phyloP scores from a whole-genome alignment of 257 asterid species.

The Salvia miltiorrhiza region DNA sequence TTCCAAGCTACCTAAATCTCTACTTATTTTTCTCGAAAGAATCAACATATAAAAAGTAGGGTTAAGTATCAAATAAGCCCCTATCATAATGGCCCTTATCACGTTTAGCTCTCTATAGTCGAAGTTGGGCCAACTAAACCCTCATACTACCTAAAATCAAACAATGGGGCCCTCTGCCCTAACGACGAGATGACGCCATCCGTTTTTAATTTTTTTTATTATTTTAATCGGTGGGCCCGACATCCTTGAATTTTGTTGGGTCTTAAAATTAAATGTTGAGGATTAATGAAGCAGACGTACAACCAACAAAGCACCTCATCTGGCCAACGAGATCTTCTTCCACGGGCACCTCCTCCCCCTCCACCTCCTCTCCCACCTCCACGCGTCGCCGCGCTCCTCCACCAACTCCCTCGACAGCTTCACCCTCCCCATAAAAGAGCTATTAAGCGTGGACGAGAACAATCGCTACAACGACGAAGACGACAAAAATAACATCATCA shows the following conservation, averaged over 20 bases:
- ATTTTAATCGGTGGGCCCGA: too few relatives aligned
- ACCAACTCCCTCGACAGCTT: slow-evolving; percentile 58
- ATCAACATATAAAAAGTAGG: too few relatives aligned
- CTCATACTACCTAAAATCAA: too few relatives aligned
- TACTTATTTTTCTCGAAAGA: too few relatives aligned
- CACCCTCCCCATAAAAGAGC: slow-evolving; percentile 53
- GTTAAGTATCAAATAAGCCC: too few relatives aligned
- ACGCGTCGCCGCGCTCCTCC: slow-evolving; percentile 66
- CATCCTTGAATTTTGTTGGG: not conserved
- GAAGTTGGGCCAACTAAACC: too few relatives aligned
- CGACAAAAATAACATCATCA: not conserved
- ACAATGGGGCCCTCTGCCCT: too few relatives aligned
- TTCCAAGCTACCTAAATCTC: too few relatives aligned
- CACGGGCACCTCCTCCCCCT: slow-evolving; percentile 94
- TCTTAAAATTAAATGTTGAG: slow-evolving; percentile 12
- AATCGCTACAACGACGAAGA: not conserved
- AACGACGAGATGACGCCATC: too few relatives aligned
- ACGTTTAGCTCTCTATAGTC: too few relatives aligned
- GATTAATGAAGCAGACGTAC: slow-evolving; percentile 22
- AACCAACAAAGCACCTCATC: slow-evolving; percentile 29
- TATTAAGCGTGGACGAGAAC: not conserved
- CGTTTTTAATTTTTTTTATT: too few relatives aligned
- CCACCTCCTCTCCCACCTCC: slow-evolving; percentile 71
- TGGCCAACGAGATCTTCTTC: slow-evolving; percentile 94
- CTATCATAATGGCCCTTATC: too few relatives aligned